Conservation (phyloP, 305 asterid species). For the Fraxinus sp. region DNA sequence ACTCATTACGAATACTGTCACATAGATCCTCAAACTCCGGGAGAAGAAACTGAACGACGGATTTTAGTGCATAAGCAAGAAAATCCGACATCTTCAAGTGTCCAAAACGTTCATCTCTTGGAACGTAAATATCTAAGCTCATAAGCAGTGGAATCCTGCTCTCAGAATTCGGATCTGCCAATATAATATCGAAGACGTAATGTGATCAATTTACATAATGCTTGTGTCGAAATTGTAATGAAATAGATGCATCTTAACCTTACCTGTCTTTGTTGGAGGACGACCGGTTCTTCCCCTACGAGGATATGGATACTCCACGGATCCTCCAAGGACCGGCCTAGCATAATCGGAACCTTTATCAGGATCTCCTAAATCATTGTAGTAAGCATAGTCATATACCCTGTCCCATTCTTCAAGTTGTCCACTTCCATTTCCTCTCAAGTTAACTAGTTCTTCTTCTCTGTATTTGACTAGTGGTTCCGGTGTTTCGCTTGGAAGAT, state of each 20-base stretch:
- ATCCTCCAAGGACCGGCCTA: slow-evolving; percentile 61
- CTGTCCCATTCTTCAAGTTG: slow-evolving; percentile 71
- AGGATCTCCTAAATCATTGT: slow-evolving; percentile 67
- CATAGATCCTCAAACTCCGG: slow-evolving; percentile 59
- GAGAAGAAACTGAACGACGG: slow-evolving; percentile 54
- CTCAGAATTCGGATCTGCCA: slow-evolving; percentile 62
- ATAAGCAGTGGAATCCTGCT: slow-evolving; percentile 50
- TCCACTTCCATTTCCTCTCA: slow-evolving; percentile 64
- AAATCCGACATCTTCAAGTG: slow-evolving; percentile 75
- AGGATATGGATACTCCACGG: slow-evolving; percentile 62
- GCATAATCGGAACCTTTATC: slow-evolving; percentile 52
- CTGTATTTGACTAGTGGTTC: slow-evolving; percentile 43
- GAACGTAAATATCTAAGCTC: slow-evolving; percentile 68
- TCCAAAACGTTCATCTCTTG: slow-evolving; percentile 80
- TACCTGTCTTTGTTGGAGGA: slow-evolving; percentile 49
- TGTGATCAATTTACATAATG: background rate
- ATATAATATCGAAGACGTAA: background rate
- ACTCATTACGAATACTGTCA: slow-evolving; percentile 57
- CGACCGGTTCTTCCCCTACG: slow-evolving; percentile 87
- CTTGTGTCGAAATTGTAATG: background rate
- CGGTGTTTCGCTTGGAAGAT: slow-evolving; percentile 74
- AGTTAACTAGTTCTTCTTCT: slow-evolving; percentile 52
- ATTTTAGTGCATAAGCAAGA: slow-evolving; percentile 62
- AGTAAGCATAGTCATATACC: slow-evolving; percentile 64
- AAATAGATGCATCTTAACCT: background rate